Evolutionary conservation across 23 red algal genomes (phyloP), one percentile per base, ranked within the genome.

Genomic region (Gracilaria domingensis): DNA sequence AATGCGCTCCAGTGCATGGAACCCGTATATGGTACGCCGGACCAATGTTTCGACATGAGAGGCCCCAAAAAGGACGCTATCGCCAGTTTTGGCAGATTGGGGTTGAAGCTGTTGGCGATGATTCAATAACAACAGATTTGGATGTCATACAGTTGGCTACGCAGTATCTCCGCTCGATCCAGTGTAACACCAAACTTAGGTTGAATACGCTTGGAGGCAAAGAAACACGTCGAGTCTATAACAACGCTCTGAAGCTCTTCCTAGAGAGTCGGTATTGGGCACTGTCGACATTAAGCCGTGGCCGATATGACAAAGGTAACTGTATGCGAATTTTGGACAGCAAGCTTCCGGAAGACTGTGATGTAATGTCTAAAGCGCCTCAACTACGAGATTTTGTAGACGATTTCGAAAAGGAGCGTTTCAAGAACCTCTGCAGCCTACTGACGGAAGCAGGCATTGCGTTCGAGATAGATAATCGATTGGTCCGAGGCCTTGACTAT

Each of bases 41-140:
- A 18, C 91, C 81, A 24, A 93, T 93, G 91, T 93, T 93, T 59
- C 81, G 91, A 4, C 66, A 73, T 57, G 91, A 93, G 81, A 13
- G 91, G 14, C 91, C 91, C 5, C 91, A 93, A 54, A 23, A 32
- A 30, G 78, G 78, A 8, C 37, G 91, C 39, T 86, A 45, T 42
- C 60, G 91, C 17, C 91, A 93, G 56, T 93, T 93, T 56, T 79
- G 69, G 81, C 91, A 93, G 40, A 66, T 93, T 12, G 91, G 91
- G 40, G 80, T 86, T 35, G 91, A 93, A 54, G 53, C 55, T 16
- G n/a, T 93, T 8, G 73, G 76, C 23, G 81, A 86, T n/a, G 54
- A 86, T n/a, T 65, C 62, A 18, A 48, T 93, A 20, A 16, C 30
- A 34, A 64, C 81, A 45, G 91, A 93, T 61, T 51, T 82, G 30